These are phyloP conservation scores for Dalbergia cultrata DNA, from an alignment of 306 rosid genomes.

Conservation along the genomic window DNA sequence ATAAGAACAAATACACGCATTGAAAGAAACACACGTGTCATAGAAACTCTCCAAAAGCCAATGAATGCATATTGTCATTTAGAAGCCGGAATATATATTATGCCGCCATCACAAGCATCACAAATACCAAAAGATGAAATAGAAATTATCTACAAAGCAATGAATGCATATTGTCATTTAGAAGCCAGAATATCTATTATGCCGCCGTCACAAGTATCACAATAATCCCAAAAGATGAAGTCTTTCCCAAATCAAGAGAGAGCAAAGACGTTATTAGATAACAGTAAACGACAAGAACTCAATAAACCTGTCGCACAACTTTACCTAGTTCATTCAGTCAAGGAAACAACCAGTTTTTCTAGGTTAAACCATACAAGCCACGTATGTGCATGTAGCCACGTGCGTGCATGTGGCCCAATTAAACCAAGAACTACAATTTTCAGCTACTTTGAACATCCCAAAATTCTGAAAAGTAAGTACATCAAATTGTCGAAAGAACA, in stretches of 20 bases:
- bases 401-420: not conserved
- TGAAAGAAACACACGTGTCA: not conserved
- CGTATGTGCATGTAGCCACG: too few species aligned
- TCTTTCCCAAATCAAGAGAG: conserved; percentile 7
- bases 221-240: not conserved
- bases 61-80: too few species aligned
- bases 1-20: not conserved
- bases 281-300: not conserved
- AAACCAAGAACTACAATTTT: not conserved
- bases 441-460: conserved; percentile 16
- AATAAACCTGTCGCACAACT: not conserved
- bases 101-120: too few species aligned
- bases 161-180: conserved; percentile 26
- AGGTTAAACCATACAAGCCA: not conserved
- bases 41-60: not conserved
- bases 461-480: not conserved
- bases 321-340: conserved; percentile 32
- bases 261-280: not conserved
- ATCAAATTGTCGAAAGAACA: not conserved
- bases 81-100: too few species aligned
- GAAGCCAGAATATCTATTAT: not conserved
- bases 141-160: not conserved
- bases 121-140: too few species aligned
- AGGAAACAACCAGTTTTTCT: conserved; percentile 10
- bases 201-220: not conserved